Evolutionary conservation across 2,329 filamentous ascomycete genomes (phyloP).

Genomic region (Helotiales sp.): DNA sequence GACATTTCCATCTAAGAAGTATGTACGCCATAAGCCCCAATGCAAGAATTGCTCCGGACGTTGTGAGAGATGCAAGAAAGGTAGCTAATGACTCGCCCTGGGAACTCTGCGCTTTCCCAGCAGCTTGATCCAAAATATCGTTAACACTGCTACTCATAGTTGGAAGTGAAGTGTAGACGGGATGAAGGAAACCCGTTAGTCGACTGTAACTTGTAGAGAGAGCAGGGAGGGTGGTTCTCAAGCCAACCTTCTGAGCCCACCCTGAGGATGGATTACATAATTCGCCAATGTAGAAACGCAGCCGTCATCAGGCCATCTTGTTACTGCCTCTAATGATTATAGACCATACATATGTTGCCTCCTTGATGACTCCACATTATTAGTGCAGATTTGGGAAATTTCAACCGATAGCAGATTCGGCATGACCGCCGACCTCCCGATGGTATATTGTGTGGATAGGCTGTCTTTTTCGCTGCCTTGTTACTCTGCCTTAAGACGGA

Average conservation of each 20-base stretch:
- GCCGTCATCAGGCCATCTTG: background rate
- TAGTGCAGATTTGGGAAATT: background rate
- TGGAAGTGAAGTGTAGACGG: background rate
- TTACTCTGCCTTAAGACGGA: background rate
- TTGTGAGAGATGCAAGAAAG: background rate
- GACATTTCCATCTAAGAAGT: background rate
- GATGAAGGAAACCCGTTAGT: constrained; percentile 2
- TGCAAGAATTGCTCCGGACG: background rate
- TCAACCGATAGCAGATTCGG: background rate
- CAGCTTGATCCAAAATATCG: background rate
- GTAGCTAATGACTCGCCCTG: background rate
- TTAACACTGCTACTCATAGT: background rate
- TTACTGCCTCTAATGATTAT: background rate
- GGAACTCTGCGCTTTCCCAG: constrained; percentile 3
- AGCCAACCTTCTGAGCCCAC: background rate
- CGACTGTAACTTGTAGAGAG: background rate
- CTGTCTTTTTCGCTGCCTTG: background rate
- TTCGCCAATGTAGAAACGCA: background rate
- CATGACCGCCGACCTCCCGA: background rate
- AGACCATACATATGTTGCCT: constrained; percentile 5
- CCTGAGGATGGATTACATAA: background rate
- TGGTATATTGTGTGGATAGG: background rate
- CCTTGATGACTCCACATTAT: background rate
- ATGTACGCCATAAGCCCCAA: background rate
- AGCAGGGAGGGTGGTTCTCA: background rate